Conservation (phyloP, 23 red algal species). For the Agarophyton chilense region DNA sequence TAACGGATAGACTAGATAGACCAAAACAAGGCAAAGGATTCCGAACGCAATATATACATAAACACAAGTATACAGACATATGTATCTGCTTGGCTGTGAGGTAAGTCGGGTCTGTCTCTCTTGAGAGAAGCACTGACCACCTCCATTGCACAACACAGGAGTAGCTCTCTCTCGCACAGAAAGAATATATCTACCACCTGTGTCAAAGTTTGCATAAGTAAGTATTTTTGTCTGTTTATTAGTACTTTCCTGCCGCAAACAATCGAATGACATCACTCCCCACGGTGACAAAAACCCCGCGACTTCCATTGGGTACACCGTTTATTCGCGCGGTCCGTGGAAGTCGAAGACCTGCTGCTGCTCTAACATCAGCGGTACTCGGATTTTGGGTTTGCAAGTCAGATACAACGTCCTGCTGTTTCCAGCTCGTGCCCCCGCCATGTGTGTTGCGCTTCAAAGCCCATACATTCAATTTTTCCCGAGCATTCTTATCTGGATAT, state of each 20-base stretch:
- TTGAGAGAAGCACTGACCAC: too few relatives aligned
- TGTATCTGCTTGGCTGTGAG: too few relatives aligned
- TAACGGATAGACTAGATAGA: too few relatives aligned
- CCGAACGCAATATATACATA: too few relatives aligned
- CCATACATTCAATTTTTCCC: slow-evolving; percentile 19
- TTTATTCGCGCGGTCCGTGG: slow-evolving; percentile 9
- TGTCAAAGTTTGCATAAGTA: too few relatives aligned
- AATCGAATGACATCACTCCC: slow-evolving; percentile 19
- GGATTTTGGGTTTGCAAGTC: not conserved
- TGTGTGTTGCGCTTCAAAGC: not conserved
- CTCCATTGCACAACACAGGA: too few relatives aligned
- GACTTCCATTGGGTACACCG: not conserved
- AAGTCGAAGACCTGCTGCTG: slow-evolving; percentile 15
- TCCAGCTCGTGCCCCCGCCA: not conserved
- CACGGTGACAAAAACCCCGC: slow-evolving; percentile 24
- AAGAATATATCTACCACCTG: too few relatives aligned
- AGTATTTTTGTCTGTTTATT: too few relatives aligned
- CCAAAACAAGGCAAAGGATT: too few relatives aligned
- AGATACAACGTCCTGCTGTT: slow-evolving; percentile 4
- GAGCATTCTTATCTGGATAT: slow-evolving; percentile 17
- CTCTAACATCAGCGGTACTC: slow-evolving; percentile 1
- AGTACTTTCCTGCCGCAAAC: slow-evolving; percentile 36
- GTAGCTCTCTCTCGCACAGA: too few relatives aligned
- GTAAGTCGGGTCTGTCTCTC: too few relatives aligned
- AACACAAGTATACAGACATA: too few relatives aligned